These are phyloP conservation scores for Saccharomycopsis capsularis DNA, from an alignment of 805 yeast species.

Conservation along the genomic window DNA sequence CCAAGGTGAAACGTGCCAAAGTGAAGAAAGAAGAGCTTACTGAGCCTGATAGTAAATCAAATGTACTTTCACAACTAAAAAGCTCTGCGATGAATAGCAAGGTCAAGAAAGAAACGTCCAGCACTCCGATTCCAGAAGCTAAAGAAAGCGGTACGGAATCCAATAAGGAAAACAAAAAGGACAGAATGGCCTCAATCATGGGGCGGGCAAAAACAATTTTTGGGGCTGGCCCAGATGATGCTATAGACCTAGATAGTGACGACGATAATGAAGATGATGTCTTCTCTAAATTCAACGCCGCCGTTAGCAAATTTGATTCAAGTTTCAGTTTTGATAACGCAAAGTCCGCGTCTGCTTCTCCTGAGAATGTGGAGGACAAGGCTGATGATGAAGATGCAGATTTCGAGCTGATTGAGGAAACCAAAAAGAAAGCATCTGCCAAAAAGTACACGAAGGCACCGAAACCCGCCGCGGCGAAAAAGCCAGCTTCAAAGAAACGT, in stretches of 20 bases:
- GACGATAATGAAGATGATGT: constrained; percentile 19
- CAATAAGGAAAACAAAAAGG: constrained; percentile 8
- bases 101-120: constrained; percentile 6
- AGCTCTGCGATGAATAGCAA: background rate
- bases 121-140: background rate
- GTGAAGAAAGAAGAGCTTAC: constrained; percentile 19
- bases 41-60: constrained; percentile 8
- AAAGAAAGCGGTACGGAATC: background rate
- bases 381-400: background rate
- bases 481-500: constrained; percentile 1
- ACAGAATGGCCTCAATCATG: constrained; percentile 14
- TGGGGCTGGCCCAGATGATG: constrained; percentile 8
- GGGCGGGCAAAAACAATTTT: constrained; percentile 20
- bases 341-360: background rate
- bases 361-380: background rate
- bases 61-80: constrained; percentile 10
- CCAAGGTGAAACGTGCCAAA: constrained; percentile 5
- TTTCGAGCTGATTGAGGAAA: no score
- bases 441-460: background rate
- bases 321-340: background rate
- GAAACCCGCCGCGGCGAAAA: constrained; percentile 9
- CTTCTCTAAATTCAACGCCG: constrained; percentile 18
- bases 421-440: background rate
- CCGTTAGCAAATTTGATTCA: constrained; percentile 18
- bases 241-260: constrained; percentile 6